Percentiles rank a stretch among this genome's conserved stretches.
These are phyloP conservation scores for Linum tenue DNA, from an alignment of 345 rosid species.

Conservation along the genomic window DNA sequence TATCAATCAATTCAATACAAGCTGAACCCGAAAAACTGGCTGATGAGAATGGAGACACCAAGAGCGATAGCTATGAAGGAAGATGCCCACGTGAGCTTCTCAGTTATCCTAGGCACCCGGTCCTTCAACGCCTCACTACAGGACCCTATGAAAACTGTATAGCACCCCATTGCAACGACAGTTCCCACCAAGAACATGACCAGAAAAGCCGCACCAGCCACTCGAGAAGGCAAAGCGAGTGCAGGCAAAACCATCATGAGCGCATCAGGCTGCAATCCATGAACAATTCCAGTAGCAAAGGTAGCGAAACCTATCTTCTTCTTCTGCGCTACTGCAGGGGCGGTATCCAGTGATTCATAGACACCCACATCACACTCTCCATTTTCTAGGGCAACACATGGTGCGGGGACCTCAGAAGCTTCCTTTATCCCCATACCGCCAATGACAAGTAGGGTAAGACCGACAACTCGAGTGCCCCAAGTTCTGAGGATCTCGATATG, in stretches of 20 bases:
- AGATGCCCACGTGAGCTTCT: conserved; percentile 95
- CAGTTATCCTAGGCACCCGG: conserved; percentile 77
- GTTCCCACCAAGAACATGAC: conserved; percentile 83
- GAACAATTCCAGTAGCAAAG: conserved; percentile 87
- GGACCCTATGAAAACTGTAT: conserved; percentile 84
- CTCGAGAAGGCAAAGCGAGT: conserved; percentile 80
- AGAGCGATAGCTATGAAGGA: conserved; percentile 78
- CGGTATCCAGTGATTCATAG: conserved; percentile 37
- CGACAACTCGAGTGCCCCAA: conserved; percentile 93
- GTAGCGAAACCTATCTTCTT: conserved; percentile 78
- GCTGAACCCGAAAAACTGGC: conserved; percentile 84
- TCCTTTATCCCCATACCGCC: conserved; percentile 87
- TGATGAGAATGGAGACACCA: conserved; percentile 69
- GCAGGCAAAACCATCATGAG: conserved; percentile 94
- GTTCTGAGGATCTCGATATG: conserved; percentile 69
- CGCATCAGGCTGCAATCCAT: conserved; percentile 92
- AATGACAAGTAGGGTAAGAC: conserved; percentile 63
- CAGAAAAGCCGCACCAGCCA: conserved; percentile 83
- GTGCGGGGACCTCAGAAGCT: conserved; percentile 66
- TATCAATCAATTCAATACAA: conserved; percentile 36
- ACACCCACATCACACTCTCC: conserved; percentile 51
- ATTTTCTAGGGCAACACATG: conserved; percentile 66
- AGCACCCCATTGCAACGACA: conserved; percentile 91
- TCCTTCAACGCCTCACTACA: conserved; percentile 80
- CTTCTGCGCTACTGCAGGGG: conserved; percentile 48